A percentile compares a stretch with the other conserved stretches of the same genome.
These are phyloP conservation scores for Alternaria sp. DNA, from an alignment of 2,329 filamentous ascomycete genomes.

Conservation along the genomic window DNA sequence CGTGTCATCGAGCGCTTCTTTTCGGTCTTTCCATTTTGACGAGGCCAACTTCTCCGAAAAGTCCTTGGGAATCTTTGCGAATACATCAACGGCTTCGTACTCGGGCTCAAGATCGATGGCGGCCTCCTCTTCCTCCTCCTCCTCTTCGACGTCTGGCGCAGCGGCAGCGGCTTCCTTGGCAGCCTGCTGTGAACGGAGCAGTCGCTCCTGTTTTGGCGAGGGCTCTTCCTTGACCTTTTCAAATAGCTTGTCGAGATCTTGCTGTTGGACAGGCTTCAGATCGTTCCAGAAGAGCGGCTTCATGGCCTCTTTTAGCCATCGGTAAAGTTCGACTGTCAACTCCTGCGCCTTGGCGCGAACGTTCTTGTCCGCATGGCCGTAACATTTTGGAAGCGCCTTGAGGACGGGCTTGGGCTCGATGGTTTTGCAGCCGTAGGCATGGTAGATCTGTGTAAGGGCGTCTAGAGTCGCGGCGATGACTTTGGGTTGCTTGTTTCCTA, in stretches of 20 bases:
- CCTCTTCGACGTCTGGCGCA: constrained; percentile 61
- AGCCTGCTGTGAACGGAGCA: constrained; percentile 88
- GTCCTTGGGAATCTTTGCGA: constrained; percentile 79
- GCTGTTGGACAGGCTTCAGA: constrained; percentile 92
- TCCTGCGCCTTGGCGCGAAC: constrained; percentile 92
- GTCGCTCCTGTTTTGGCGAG: constrained; percentile 84
- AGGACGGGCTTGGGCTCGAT: constrained; percentile 91
- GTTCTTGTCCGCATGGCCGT: constrained; percentile 97
- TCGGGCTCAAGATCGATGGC: constrained; percentile 73
- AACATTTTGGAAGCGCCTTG: constrained; percentile 86
- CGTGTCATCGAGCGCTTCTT: constrained; percentile 87
- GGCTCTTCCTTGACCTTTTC: constrained; percentile 90
- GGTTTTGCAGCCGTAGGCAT: constrained; percentile 93
- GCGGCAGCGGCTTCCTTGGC: constrained; percentile 74
- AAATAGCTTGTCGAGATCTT: constrained; percentile 91
- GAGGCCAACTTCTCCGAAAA: constrained; percentile 85
- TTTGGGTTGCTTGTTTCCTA: constrained; percentile 91
- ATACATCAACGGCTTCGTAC: constrained; percentile 83
- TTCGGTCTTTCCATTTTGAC: constrained; percentile 97
- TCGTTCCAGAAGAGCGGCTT: constrained; percentile 98
- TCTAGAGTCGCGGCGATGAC: constrained; percentile 77
- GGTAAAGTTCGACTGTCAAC: constrained; percentile 90
- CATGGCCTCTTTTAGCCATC: constrained; percentile 97
- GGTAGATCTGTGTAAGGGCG: constrained; percentile 82
- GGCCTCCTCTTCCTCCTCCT: constrained; percentile 61